A percentile compares a stretch with the other conserved stretches of the same genome.
Evolutionary conservation across 2,329 filamentous ascomycete genomes (phyloP).

Genomic region (Cytospora mali): DNA sequence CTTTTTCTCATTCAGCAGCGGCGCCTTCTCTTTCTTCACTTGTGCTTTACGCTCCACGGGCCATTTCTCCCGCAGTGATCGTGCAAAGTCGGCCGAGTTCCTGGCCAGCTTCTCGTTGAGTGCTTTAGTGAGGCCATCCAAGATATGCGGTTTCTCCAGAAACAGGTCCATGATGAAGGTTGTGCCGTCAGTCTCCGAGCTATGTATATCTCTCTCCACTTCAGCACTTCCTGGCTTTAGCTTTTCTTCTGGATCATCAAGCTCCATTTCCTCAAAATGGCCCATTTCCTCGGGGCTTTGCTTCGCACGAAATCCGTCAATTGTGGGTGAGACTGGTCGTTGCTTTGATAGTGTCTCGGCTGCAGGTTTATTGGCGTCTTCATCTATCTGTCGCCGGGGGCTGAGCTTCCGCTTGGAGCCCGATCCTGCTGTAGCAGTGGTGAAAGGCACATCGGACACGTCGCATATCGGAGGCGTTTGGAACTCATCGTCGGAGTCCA

Average conservation of each 20-base stretch:
- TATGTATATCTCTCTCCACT: constrained; percentile 30
- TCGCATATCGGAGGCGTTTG: constrained; percentile 46
- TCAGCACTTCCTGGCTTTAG: constrained; percentile 16
- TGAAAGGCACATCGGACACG: constrained; percentile 31
- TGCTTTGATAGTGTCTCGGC: constrained; percentile 8
- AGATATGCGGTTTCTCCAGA: constrained; percentile 38
- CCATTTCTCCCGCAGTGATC: constrained; percentile 50
- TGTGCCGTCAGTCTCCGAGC: constrained; percentile 36
- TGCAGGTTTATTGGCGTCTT: background rate
- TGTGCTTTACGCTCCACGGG: constrained; percentile 48
- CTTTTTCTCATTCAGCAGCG: constrained; percentile 49
- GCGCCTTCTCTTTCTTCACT: constrained; percentile 54
- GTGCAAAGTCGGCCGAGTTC: constrained; percentile 52
- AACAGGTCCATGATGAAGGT: constrained; percentile 42
- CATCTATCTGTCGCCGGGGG: background rate
- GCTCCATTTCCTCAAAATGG: constrained; percentile 4
- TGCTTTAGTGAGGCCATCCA: constrained; percentile 40
- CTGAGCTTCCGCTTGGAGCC: constrained; percentile 11
- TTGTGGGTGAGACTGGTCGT: background rate
- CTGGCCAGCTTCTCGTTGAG: constrained; percentile 48
- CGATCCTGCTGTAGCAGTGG: constrained; percentile 30
- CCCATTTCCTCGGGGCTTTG: background rate
- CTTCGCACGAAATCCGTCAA: background rate
- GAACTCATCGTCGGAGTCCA: constrained; percentile 62
- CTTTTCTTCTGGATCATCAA: background rate